These are phyloP conservation scores for Podosphaera leucotricha DNA, from an alignment of 2,329 filamentous ascomycete species.

Conservation along the genomic window DNA sequence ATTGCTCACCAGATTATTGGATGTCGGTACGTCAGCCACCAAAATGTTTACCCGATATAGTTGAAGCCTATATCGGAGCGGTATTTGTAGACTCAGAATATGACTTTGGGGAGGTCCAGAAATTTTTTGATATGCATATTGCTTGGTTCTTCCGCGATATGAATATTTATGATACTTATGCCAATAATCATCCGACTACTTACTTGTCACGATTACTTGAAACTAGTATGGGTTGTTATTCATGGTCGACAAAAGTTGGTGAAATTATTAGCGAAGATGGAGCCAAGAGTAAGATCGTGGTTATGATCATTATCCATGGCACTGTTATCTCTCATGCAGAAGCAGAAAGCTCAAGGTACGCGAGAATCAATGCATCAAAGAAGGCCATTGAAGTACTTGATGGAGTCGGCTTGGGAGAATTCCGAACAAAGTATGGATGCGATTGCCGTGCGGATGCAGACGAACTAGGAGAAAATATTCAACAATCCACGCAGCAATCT, in stretches of 20 bases:
- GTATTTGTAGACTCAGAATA: conserved; percentile 79
- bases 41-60: conserved; percentile 59
- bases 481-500: background rate
- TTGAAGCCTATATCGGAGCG: conserved; percentile 76
- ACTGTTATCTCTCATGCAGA: conserved; percentile 36
- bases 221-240: conserved; percentile 38
- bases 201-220: conserved; percentile 41
- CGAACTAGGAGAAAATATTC: background rate
- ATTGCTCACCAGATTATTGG: conserved; percentile 45
- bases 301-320: conserved; percentile 55
- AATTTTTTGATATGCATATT: conserved; percentile 57
- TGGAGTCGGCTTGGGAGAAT: conserved; percentile 28
- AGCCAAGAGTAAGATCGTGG: conserved; percentile 31
- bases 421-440: conserved; percentile 36
- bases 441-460: conserved; percentile 23
- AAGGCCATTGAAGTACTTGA: conserved; percentile 27
- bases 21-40: conserved; percentile 36
- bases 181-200: conserved; percentile 66
- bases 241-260: conserved; percentile 25
- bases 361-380: conserved; percentile 43
- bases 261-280: conserved; percentile 19
- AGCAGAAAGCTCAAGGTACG: conserved; percentile 44
- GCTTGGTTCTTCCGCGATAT: conserved; percentile 67
- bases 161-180: conserved; percentile 65
- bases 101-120: conserved; percentile 46